Base-by-base conservation (phyloP, 202 grass and related monocot genomes). In the Bolboschoenoplectus hybrid region DNA sequence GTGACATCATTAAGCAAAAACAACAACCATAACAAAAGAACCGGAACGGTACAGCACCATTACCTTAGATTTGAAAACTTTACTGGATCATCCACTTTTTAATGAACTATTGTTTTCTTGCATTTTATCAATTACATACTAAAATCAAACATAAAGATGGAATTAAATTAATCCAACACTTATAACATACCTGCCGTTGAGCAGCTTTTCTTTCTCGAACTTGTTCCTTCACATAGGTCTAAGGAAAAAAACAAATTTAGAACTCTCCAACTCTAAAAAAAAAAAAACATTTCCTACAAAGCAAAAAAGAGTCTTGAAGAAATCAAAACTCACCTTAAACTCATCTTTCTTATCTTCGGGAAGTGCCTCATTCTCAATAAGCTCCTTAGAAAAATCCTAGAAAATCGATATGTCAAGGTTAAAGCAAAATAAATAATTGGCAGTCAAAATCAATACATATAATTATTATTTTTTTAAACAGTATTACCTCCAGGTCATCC, bases 171-270 rank as follows among this genome's bases (percentile, higher is more conserved):
- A 11, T 62, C 69, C 82, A 69, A 5, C 8, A 49, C 85, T 63
- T 46, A 83, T 38, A 60, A 9, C 26, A 2, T 85, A 98, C 95
- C 93, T 95, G 95, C 10, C 87, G 70, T 67, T 89, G 85, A 62
- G 88, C 74, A 71, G 52, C 89, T 75, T 91, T 98, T 67, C 63
- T 87, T 87, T 95, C 93, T 91, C 90, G 93, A 84, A 98, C 88
- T 82, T 86, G 92, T 34, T 92, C 93, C 86, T 92, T 98, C 40
- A 98, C 45, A 88, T 92, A 95, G 20, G 92, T 86, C 95, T 98
- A 81, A 81, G 4, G 56, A 73, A 52, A 74, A 44, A 65, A 79
- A 90, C 50, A 47, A 51, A 57, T 39, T 71, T 73, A 16, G 32
- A 45, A 67, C 19, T 76, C 32, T 76, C 2, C 50, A 43, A 49